A percentile compares a stretch with the other conserved stretches of the same genome.
phyloP scores from a whole-genome alignment of 805 yeast species.

The Kazachstania viticola region DNA sequence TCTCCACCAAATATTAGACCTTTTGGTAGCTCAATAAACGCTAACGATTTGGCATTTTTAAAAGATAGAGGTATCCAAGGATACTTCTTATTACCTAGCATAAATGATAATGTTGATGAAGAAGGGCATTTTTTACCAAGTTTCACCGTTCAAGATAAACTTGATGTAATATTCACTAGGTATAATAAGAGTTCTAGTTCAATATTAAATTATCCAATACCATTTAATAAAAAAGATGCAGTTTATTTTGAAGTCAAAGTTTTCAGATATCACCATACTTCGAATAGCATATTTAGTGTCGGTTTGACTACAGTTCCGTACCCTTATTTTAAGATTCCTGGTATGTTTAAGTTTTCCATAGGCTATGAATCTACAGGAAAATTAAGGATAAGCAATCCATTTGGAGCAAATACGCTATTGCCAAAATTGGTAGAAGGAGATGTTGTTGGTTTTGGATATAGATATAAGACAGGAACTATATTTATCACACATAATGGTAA shows the following conservation, averaged over 20 bases:
- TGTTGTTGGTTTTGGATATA: constrained; percentile 84
- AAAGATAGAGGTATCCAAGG: constrained; percentile 28
- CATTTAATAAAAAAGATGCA: constrained; percentile 43
- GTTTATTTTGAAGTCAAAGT: constrained; percentile 59
- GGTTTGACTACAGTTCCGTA: constrained; percentile 66
- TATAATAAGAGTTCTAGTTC: constrained; percentile 24
- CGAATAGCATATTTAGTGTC: constrained; percentile 44
- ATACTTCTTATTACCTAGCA: constrained; percentile 24
- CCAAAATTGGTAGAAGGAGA: constrained; percentile 63
- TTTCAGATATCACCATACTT: constrained; percentile 20
- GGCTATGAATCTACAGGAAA: constrained; percentile 68
- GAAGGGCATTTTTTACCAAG: constrained; percentile 26
- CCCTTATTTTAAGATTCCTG: constrained; percentile 68
- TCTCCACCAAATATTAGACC: constrained; percentile 23
- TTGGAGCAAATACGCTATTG: constrained; percentile 30
- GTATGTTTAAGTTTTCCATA: constrained; percentile 55
- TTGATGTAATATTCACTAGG: constrained; percentile 24
- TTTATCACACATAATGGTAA: constrained; percentile 94
- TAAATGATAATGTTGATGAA: constrained; percentile 25
- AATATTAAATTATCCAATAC: constrained; percentile 28
- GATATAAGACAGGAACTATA: constrained; percentile 68
- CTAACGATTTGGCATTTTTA: constrained; percentile 18
- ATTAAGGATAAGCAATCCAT: constrained; percentile 54
- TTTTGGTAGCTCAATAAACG: constrained; percentile 22
- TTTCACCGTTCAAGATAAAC: constrained; percentile 25